Conservation (phyloP, 2,329 filamentous ascomycete genomes). For the Penicillium sp. region DNA sequence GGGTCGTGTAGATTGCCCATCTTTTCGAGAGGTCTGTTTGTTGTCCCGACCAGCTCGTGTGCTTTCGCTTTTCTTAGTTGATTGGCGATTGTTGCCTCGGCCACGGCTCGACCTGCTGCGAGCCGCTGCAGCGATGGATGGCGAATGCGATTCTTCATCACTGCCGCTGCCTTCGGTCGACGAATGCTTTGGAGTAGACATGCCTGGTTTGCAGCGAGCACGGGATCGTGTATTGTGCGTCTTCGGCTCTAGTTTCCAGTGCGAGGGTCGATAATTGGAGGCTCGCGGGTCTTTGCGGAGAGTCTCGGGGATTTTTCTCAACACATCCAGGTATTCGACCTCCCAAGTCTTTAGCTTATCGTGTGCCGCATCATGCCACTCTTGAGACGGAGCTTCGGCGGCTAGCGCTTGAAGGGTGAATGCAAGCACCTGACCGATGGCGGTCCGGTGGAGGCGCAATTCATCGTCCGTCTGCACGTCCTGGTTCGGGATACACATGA, state of each 20-base stretch:
- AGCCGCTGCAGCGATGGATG: constrained; percentile 14
- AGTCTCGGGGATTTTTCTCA: no score
- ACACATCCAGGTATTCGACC: no score
- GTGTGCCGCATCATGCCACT: no score
- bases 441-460: no score
- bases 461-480: constrained; percentile 26
- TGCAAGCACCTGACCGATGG: no score
- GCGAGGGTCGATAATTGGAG: constrained; percentile 28
- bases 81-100: no score
- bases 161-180: constrained; percentile 21
- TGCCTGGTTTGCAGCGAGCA: constrained; percentile 14
- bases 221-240: constrained; percentile 20
- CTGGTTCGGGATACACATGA: constrained; percentile 27
- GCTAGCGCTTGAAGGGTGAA: no score
- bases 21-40: constrained; percentile 17
- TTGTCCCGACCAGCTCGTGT: constrained; percentile 10
- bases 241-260: constrained; percentile 20
- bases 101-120: constrained; percentile 24
- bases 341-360: no score
- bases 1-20: no score
- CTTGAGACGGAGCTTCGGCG: no score
- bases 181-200: constrained; percentile 16
- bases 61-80: no score
- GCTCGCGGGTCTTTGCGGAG: constrained; percentile 17
- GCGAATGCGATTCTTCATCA: constrained; percentile 19